Evolutionary conservation across 202 grass and related monocot genomes (phyloP).

Genomic region (Schoenoplectus triqueter): DNA sequence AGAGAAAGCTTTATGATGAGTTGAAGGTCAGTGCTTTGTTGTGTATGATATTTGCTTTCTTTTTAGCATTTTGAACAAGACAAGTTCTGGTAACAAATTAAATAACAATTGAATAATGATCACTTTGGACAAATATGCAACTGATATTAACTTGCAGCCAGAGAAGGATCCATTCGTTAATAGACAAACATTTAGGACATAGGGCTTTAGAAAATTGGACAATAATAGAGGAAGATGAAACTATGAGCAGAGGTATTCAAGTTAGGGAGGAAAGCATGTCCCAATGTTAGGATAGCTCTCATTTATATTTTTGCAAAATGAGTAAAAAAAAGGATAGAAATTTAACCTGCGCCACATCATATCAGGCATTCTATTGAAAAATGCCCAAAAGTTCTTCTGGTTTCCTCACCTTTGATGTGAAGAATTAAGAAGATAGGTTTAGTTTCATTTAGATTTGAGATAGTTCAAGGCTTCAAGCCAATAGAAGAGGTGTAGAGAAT

Average conservation of each 20-base stretch:
- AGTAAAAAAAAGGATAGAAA: not conserved
- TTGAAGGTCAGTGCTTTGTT: constrained; percentile 54
- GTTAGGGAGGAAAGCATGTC: not conserved
- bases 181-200: not conserved
- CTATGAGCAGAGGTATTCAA: not conserved
- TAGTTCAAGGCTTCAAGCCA: not conserved
- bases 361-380: constrained; percentile 7
- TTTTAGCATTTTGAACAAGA: not conserved
- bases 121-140: not conserved
- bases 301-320: not conserved
- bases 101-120: no score
- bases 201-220: not conserved
- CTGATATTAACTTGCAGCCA: not conserved
- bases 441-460: not conserved
- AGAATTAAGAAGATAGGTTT: not conserved
- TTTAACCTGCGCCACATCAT: not conserved
- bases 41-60: not conserved
- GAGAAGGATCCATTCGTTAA: not conserved
- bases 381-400: not conserved
- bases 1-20: constrained; percentile 69
- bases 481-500: not conserved
- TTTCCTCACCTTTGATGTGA: not conserved
- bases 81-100: not conserved
- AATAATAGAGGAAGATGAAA: not conserved
- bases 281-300: not conserved